phyloP scores from a whole-genome alignment of 768 basidiomycete genomes.

The Russula abietina region DNA sequence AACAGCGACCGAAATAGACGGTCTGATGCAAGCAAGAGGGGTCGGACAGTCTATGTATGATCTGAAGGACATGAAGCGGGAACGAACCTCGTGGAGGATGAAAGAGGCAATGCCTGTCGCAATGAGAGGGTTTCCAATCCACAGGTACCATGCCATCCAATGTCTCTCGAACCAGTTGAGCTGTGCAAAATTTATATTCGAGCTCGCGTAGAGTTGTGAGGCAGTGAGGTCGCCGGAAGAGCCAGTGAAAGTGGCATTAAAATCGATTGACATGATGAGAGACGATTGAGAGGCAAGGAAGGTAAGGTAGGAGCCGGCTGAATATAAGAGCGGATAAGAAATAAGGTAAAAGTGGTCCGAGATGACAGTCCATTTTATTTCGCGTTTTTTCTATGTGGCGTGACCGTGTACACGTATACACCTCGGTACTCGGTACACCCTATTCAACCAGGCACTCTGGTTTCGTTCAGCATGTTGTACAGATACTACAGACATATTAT shows the following conservation, averaged over 20 bases:
- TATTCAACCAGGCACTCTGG: background rate
- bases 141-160: constrained; percentile 84
- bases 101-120: constrained; percentile 95
- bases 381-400: background rate
- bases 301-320: background rate
- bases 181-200: constrained; percentile 51
- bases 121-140: constrained; percentile 81
- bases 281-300: too few species aligned
- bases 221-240: constrained; percentile 27
- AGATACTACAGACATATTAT: constrained; percentile 19
- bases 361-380: background rate
- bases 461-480: constrained; percentile 14
- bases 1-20: constrained; percentile 92
- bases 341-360: constrained; percentile 15
- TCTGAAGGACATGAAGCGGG: background rate
- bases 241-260: constrained; percentile 18
- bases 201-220: constrained; percentile 47
- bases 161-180: constrained; percentile 67
- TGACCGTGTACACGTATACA: background rate
- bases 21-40: constrained; percentile 42
- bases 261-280: constrained; percentile 23
- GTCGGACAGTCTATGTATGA: background rate
- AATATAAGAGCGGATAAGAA: constrained; percentile 3
- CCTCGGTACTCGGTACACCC: background rate
- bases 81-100: constrained; percentile 82